Percentiles rank a stretch among this genome's conserved stretches.
Conservation (phyloP, 768 basidiomycete species). For the Candolleomyces aberdarensis region DNA sequence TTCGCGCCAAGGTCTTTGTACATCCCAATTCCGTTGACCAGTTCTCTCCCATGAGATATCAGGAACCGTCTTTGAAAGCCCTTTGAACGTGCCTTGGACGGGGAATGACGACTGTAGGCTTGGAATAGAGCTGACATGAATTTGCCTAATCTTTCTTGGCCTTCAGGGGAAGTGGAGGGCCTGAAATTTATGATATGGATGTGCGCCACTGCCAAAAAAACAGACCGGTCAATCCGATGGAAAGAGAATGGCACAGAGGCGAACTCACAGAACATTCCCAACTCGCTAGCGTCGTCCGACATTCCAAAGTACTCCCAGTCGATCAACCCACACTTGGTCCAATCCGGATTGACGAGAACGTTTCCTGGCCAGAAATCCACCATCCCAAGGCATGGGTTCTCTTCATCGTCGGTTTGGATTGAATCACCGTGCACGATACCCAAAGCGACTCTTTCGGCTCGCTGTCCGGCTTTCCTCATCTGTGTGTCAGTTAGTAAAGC, state of each 20-base stretch:
- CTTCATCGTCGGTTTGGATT: conserved; percentile 8
- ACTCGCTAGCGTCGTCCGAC: conserved; percentile 24
- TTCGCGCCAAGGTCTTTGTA: conserved; percentile 19
- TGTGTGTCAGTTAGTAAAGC: neutral
- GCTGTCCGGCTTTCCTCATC: neutral
- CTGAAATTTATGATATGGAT: conserved; percentile 22
- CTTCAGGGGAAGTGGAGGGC: conserved; percentile 7
- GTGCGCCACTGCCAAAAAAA: conserved; percentile 22
- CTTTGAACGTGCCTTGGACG: neutral
- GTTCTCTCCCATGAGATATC: conserved; percentile 25
- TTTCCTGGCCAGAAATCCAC: conserved; percentile 31
- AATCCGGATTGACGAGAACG: conserved; percentile 20
- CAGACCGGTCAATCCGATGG: neutral
- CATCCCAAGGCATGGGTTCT: conserved; percentile 23
- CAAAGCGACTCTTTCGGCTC: neutral
- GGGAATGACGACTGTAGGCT: conserved; percentile 9
- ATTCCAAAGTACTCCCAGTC: conserved; percentile 34
- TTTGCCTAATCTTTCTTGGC: conserved; percentile 9
- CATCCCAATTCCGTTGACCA: conserved; percentile 23
- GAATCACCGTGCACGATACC: neutral
- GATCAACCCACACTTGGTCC: conserved; percentile 19
- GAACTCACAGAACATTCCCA: conserved; percentile 32
- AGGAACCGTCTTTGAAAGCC: conserved; percentile 18
- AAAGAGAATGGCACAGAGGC: neutral
- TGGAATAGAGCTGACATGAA: conserved; percentile 18